phyloP scores from a whole-genome alignment of 2,329 filamentous ascomycete species.

The Cytospora mali region DNA sequence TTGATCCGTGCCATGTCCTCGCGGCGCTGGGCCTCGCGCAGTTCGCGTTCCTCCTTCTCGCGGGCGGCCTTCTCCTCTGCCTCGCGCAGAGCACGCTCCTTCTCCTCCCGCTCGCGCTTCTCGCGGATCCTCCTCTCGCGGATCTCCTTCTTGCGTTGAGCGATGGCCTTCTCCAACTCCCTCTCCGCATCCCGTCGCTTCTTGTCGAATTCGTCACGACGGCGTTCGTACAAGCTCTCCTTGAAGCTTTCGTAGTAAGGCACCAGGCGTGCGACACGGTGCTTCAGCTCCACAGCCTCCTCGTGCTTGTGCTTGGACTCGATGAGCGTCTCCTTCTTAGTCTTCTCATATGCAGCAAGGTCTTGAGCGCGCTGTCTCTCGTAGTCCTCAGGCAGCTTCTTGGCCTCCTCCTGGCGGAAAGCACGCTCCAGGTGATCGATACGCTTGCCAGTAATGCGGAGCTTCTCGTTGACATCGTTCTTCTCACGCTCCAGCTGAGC shows the following conservation, averaged over 20 bases:
- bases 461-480: constrained; percentile 89
- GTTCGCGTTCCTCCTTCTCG: constrained; percentile 85
- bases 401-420: constrained; percentile 91
- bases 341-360: constrained; percentile 75
- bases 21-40: constrained; percentile 78
- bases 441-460: constrained; percentile 90
- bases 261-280: constrained; percentile 84
- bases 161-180: constrained; percentile 91
- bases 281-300: constrained; percentile 89
- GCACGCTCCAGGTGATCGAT: constrained; percentile 97
- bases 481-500: constrained; percentile 97
- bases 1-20: constrained; percentile 68
- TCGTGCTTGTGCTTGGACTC: constrained; percentile 88
- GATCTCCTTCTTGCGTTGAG: constrained; percentile 82
- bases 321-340: constrained; percentile 75
- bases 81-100: constrained; percentile 75
- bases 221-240: constrained; percentile 78
- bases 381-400: constrained; percentile 87
- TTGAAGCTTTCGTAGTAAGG: constrained; percentile 84
- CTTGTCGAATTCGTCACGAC: constrained; percentile 94
- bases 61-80: constrained; percentile 79
- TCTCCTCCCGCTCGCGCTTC: constrained; percentile 82
- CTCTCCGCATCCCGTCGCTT: constrained; percentile 88
- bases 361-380: constrained; percentile 80
- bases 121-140: constrained; percentile 81